Base-by-base conservation (phyloP, 345 rosid species). In the Citrus mangshanensis region DNA sequence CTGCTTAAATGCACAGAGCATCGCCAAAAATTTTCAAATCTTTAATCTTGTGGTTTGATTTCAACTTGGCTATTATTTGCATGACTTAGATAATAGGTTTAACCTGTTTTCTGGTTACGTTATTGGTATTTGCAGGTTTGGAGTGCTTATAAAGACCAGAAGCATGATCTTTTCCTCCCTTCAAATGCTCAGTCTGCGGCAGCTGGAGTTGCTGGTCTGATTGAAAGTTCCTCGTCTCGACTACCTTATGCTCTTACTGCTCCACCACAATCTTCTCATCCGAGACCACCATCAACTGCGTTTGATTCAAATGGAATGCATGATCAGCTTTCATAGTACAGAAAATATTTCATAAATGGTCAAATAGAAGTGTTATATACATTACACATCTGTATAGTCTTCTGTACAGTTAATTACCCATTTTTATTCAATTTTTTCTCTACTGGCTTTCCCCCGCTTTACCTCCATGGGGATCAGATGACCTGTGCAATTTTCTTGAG, bases 131-230 rank as follows among this genome's bases (percentile, higher is more conserved):
- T 74, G 70, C 84, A 96, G 99, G 97, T 94, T 10, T 96, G 99
- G 99, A 75, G 92, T 35, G 99, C 98, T 7, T 96, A 96, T 76
- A 94, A 96, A 82, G 98, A 94, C 87, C 99, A 96, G 90, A 96
- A 90, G 78, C 99, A 96, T 38, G 99, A 96, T 82, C 93, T 96
- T 49, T 94, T 96, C 89, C 94, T 96, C 59, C 99, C 98, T 56
- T 92, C 98, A 62, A 96, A 87, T 74, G 98, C 93, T 6, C 98
- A 96, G 77, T 94, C 98, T 34, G 94, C 98, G 0, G 91, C 92
- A 42, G 98, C 97, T 1, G 99, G 99, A 76, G 94, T 96, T 78
- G 98, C 99, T 35, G 99, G 99, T 81, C 88, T 96, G 56, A 96
- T 96, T 4, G 99, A 96, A 83, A 89, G 77, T 88, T 90, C 99